phyloP scores from a whole-genome alignment of 2,329 filamentous ascomycete species.

The Didymella exigua region DNA sequence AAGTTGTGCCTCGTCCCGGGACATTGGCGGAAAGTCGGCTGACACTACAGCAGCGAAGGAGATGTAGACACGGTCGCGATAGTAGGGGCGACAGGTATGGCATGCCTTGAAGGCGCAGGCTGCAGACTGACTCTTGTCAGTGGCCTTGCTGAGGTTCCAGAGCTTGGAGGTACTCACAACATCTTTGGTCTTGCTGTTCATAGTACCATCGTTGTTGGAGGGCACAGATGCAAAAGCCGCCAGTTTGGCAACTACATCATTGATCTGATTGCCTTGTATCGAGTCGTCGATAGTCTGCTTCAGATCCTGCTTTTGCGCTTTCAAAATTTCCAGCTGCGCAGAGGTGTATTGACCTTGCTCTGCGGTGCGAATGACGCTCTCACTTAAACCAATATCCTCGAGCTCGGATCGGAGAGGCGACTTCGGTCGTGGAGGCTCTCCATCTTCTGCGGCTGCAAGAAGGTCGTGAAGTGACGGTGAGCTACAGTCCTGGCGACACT shows the following conservation, averaged over 20 bases:
- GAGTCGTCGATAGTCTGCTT: constrained; percentile 35
- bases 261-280: constrained; percentile 26
- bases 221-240: constrained; percentile 15
- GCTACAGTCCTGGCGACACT: constrained; percentile 67
- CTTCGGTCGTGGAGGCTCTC: constrained; percentile 9
- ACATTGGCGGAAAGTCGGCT: constrained; percentile 43
- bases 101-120: constrained; percentile 55
- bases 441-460: neutral
- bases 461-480: constrained; percentile 14
- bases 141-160: neutral
- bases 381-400: constrained; percentile 37
- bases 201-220: constrained; percentile 30
- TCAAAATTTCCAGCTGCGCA: constrained; percentile 40
- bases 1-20: constrained; percentile 32
- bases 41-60: constrained; percentile 53
- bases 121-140: neutral
- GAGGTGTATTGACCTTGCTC: constrained; percentile 43
- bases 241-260: constrained; percentile 24
- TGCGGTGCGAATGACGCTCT: constrained; percentile 42
- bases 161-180: constrained; percentile 17
- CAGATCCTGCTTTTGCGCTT: constrained; percentile 39
- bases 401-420: constrained; percentile 37
- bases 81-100: constrained; percentile 57
- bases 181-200: constrained; percentile 20
- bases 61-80: constrained; percentile 53